These are phyloP conservation scores for Paramecium primaurelia DNA, from an alignment of 73 alveolate species.

Conservation along the genomic window DNA sequence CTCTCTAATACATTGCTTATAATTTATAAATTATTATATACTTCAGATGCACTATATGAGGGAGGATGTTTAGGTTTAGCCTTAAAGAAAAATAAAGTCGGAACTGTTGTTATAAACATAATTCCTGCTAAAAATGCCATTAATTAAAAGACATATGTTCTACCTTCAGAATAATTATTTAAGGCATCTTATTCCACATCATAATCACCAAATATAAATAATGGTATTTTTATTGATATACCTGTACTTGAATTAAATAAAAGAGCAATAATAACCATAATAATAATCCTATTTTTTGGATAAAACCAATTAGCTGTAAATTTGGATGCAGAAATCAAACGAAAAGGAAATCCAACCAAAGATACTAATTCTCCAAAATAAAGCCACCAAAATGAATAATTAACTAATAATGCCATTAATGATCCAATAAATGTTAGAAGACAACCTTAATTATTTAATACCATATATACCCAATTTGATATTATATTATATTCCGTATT, in stretches of 20 bases:
- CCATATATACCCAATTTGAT: slow-evolving; percentile 4
- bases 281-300: not conserved
- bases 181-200: not conserved
- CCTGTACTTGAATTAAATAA: slow-evolving; percentile 19
- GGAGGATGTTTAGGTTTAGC: slow-evolving; percentile 45
- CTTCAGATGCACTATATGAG: slow-evolving; percentile 12
- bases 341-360: slow-evolving; percentile 33
- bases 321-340: slow-evolving; percentile 44
- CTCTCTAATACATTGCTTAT: slow-evolving; percentile 1
- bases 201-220: slow-evolving; percentile 37
- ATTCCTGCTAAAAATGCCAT: slow-evolving; percentile 16
- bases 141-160: not conserved
- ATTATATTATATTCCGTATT: slow-evolving; percentile 16
- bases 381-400: slow-evolving; percentile 18
- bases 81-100: not conserved
- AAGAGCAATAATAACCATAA: slow-evolving; percentile 3
- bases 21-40: not conserved
- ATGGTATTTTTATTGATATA: not conserved
- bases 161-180: not conserved
- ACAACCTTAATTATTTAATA: not conserved
- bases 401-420: not conserved
- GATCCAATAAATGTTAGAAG: slow-evolving; percentile 18
- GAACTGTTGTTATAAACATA: not conserved
- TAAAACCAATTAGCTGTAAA: slow-evolving; percentile 48
- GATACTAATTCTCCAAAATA: slow-evolving; percentile 24